Base-by-base conservation (phyloP, 2,329 filamentous ascomycete genomes). In the Penicillium concentricum region DNA sequence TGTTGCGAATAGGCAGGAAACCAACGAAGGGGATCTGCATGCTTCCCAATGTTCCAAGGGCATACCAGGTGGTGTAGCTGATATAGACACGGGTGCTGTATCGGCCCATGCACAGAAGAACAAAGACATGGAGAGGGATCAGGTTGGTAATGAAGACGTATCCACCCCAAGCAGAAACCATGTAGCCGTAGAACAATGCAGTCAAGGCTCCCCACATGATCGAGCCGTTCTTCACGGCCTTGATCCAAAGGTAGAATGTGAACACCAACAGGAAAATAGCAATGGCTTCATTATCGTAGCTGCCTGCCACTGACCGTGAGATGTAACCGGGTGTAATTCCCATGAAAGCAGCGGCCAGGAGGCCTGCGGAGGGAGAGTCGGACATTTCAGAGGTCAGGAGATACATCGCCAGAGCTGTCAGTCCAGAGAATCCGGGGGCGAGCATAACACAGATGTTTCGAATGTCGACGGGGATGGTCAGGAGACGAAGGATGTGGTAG, bases 21-120 rank as follows among this genome's bases (percentile, higher is more conserved):
- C 94, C 94, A 55, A 99, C 95, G 70, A 99, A 99, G 4, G 94
- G 94, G 79, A 99, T 94, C 78, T 99, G 94, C 93, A 99, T 97
- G 80, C 92, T 96, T 54, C 92, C 94, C 76, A 99, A 78, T 63
- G 94, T 97, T 58, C 95, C 94, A 35, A 99, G 82, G 38, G 92
- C 91, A 76, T 96, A 99, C 94, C 95, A 99, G 1, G 93, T 97
- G 42, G 91, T 96, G 77, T 99, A 99, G 72, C 91, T 91, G 70
- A 97, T 92, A 69, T 99, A 99, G 20, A 99, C 81, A 58, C 94
- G 87, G 57, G 90, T 88, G 81, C 92, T 97, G 78, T 95, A 99
- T 58, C 94, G 83, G 50, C 95, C 95, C 93, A 99, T 99, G 78
- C 89, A 91, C 70, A 99, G 88, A 65, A 99, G 83, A 45, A 96